phyloP scores from a whole-genome alignment of 1,284 basidiomycete species.

The Fistulina hepatica region DNA sequence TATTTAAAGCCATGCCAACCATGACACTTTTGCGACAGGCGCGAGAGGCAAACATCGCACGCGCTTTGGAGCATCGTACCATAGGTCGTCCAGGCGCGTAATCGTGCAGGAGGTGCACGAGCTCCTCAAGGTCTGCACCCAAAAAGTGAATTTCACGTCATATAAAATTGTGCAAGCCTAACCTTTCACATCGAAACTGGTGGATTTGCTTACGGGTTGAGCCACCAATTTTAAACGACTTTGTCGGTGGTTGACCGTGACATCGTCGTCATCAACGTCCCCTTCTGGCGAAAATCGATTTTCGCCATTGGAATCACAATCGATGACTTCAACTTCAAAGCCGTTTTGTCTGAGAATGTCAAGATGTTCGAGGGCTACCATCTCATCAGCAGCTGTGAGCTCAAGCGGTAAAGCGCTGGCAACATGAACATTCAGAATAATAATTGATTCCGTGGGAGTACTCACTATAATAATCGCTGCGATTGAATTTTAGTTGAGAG shows the following conservation, averaged over 20 bases:
- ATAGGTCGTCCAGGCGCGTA: slow-evolving; percentile 62
- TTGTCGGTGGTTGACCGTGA: slow-evolving; percentile 21
- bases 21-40: slow-evolving; percentile 96
- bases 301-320: too few species aligned
- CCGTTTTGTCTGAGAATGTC: slow-evolving; percentile 79
- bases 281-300: too few species aligned
- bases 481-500: slow-evolving; percentile 79
- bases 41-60: slow-evolving; percentile 92
- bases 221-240: slow-evolving; percentile 62
- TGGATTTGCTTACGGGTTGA: slow-evolving; percentile 86
- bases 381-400: slow-evolving; percentile 83
- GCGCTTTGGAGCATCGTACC: slow-evolving; percentile 87
- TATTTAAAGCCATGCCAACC: slow-evolving; percentile 80
- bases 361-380: slow-evolving; percentile 80
- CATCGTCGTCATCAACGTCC: slow-evolving; percentile 42
- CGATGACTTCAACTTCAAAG: slow-evolving; percentile 70
- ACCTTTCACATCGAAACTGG: slow-evolving; percentile 63
- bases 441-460: slow-evolving; percentile 9
- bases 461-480: slow-evolving; percentile 74
- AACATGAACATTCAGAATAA: slow-evolving; percentile 1
- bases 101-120: slow-evolving; percentile 82
- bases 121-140: slow-evolving; percentile 82
- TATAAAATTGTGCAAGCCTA: slow-evolving; percentile 3
- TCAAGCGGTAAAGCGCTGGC: slow-evolving; percentile 69
- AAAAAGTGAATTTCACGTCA: neutral